phyloP scores from a whole-genome alignment of 2,329 filamentous ascomycete genomes.

The Colletotrichum destructivum region DNA sequence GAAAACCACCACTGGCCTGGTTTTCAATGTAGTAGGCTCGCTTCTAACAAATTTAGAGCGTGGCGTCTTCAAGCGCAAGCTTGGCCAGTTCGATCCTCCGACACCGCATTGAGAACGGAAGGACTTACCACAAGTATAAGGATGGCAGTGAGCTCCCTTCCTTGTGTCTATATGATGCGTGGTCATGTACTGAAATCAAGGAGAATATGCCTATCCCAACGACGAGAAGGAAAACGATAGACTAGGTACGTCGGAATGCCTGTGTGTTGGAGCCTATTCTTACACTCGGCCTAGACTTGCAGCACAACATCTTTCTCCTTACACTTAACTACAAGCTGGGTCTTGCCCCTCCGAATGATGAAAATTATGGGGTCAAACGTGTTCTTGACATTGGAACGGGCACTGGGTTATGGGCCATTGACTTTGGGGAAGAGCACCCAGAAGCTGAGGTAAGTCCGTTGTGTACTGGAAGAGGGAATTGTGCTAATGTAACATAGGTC shows the following conservation, averaged over 20 bases:
- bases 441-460: conserved; percentile 46
- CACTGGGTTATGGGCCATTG: conserved; percentile 35
- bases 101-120: conserved; percentile 8
- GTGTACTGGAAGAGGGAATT: conserved; percentile 47
- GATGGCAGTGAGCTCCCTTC: not conserved
- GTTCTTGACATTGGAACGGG: conserved; percentile 37
- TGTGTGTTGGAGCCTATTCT: too few relatives aligned
- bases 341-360: conserved; percentile 44
- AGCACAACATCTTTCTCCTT: conserved; percentile 53
- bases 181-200: not conserved
- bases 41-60: not conserved
- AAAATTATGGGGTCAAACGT: conserved; percentile 40
- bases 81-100: not conserved
- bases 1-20: not conserved
- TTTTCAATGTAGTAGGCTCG: too few relatives aligned
- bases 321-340: conserved; percentile 51
- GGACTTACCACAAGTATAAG: conserved; percentile 17
- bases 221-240: conserved; percentile 18
- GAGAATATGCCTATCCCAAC: conserved; percentile 27
- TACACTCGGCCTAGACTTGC: conserved; percentile 48
- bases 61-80: not conserved
- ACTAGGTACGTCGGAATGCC: not conserved
- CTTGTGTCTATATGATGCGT: too few relatives aligned
- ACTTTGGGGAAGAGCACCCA: conserved; percentile 45
- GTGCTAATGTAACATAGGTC: conserved; percentile 51